Evolutionary conservation across 1,139 yeast genomes (phyloP).

Genomic region (Magnusiomyces ingens): DNA sequence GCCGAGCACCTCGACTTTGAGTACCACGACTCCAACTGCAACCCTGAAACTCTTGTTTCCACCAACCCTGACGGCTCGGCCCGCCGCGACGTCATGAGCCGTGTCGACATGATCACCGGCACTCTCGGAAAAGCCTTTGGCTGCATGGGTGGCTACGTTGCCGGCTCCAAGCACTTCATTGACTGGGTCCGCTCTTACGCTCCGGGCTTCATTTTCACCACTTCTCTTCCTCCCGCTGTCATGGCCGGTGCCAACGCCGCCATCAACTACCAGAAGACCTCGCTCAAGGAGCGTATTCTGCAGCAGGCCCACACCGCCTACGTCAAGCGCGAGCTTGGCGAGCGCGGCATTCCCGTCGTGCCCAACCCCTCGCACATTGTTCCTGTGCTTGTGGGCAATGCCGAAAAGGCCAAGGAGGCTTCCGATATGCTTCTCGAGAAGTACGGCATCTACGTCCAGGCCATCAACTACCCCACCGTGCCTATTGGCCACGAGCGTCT

Average conservation of each 20-base stretch:
- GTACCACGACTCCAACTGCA: slow-evolving; percentile 57
- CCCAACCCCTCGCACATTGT: slow-evolving; percentile 98
- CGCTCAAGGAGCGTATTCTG: slow-evolving; percentile 67
- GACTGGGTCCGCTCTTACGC: slow-evolving; percentile 97
- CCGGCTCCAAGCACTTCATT: slow-evolving; percentile 74
- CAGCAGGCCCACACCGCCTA: slow-evolving; percentile 85
- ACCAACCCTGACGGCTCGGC: slow-evolving; percentile 35
- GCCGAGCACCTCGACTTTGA: slow-evolving; percentile 93
- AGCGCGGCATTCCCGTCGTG: slow-evolving; percentile 84
- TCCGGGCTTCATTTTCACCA: slow-evolving; percentile 96
- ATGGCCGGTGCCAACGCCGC: slow-evolving; percentile 95
- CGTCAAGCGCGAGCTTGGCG: slow-evolving; percentile 64
- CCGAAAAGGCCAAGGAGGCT: slow-evolving; percentile 84
- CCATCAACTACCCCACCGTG: slow-evolving; percentile 97
- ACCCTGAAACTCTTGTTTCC: slow-evolving; percentile 30
- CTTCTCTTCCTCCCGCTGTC: slow-evolving; percentile 92
- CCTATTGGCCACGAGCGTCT: slow-evolving; percentile 93
- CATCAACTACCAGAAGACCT: slow-evolving; percentile 74
- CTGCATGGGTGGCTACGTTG: slow-evolving; percentile 94
- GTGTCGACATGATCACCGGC: slow-evolving; percentile 94
- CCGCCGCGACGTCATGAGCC: slow-evolving; percentile 62
- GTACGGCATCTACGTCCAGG: slow-evolving; percentile 90
- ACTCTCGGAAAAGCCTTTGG: slow-evolving; percentile 97
- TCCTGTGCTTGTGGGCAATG: slow-evolving; percentile 91
- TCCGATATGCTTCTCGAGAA: slow-evolving; percentile 80